Percentiles rank a stretch among this genome's conserved stretches.
phyloP scores from a whole-genome alignment of 257 asterid genomes.

The Scutellaria minor region DNA sequence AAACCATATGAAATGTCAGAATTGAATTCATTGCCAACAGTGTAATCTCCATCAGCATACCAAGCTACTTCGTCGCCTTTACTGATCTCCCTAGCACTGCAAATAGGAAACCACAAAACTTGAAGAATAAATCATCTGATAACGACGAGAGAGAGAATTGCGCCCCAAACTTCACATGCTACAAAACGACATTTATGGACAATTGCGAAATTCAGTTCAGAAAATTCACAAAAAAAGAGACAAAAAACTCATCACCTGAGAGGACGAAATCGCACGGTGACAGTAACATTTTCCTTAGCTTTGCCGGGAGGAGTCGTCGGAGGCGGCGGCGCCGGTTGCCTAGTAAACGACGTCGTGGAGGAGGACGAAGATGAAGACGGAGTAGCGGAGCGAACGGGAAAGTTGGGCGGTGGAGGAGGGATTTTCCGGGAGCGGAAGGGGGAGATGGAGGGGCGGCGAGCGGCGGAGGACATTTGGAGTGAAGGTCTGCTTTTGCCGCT shows the following conservation, averaged over 20 bases:
- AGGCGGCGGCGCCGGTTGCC: constrained; percentile 34
- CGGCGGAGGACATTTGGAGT: constrained; percentile 42
- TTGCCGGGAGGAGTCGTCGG: constrained; percentile 41
- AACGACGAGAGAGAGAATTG: not conserved
- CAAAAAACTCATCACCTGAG: constrained; percentile 55
- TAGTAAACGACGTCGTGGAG: constrained; percentile 34
- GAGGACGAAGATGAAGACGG: constrained; percentile 39
- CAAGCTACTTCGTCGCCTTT: constrained; percentile 87
- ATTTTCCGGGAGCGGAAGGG: constrained; percentile 61
- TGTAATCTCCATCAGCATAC: constrained; percentile 87
- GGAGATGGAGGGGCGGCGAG: constrained; percentile 57
- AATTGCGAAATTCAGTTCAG: constrained; percentile 4
- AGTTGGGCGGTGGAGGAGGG: constrained; percentile 38
- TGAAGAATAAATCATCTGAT: not conserved
- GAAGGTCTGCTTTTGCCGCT: constrained; percentile 52
- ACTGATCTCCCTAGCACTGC: constrained; percentile 75
- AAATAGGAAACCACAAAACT: constrained; percentile 15
- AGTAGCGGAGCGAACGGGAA: constrained; percentile 34
- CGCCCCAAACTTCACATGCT: constrained; percentile 22
- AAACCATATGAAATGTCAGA: constrained; percentile 59
- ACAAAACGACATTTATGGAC: not conserved
- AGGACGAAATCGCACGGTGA: constrained; percentile 92
- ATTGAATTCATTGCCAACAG: constrained; percentile 75
- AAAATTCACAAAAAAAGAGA: not conserved
- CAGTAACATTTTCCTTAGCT: constrained; percentile 74